These are phyloP conservation scores for Eucalyptus polyanthemos DNA, from an alignment of 345 rosid genomes.

Conservation along the genomic window DNA sequence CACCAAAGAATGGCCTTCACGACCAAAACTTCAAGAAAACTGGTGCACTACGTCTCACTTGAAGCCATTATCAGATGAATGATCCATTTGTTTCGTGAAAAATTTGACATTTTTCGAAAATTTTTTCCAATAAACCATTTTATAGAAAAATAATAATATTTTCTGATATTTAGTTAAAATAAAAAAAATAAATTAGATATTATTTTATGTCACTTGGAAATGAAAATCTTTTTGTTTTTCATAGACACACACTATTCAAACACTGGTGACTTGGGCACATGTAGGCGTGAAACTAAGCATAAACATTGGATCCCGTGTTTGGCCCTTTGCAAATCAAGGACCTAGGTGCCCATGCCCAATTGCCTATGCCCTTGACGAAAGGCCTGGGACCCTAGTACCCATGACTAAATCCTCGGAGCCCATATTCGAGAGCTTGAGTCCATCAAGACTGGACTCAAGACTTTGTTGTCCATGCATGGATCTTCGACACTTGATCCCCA, in stretches of 20 bases:
- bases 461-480: background rate
- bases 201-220: accelerated
- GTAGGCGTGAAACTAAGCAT: accelerated
- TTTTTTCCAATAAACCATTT: too few species aligned
- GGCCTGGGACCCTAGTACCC: too few species aligned
- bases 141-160: too few species aligned
- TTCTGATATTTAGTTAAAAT: too few species aligned
- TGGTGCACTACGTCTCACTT: background rate
- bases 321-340: background rate
- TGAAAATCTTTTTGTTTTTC: background rate
- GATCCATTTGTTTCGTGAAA: background rate
- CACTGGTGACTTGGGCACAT: accelerated
- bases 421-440: too few species aligned
- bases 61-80: background rate
- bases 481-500: background rate
- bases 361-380: background rate
- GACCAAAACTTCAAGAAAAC: background rate
- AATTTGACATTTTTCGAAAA: accelerated
- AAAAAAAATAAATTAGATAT: too few species aligned
- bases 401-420: accelerated
- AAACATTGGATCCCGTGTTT: background rate
- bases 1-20: background rate
- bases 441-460: too few species aligned
- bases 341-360: background rate
- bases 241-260: background rate